Evolutionary conservation across 257 asterid species (phyloP).

Genomic region (Perilla frutescens): DNA sequence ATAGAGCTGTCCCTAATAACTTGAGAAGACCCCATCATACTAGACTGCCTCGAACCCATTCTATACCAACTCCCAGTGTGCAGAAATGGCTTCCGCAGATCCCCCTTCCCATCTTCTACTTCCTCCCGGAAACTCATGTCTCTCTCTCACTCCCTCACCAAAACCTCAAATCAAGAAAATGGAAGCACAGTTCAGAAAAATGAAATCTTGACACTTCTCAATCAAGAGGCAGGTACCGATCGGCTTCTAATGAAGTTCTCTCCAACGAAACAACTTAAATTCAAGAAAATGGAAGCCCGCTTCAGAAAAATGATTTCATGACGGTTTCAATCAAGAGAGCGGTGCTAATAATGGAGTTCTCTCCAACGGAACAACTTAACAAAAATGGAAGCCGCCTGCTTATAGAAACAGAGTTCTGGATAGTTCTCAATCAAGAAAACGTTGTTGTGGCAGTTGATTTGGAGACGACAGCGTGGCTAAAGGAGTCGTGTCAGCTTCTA

Average conservation of each 20-base stretch:
- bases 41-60: constrained; percentile 88
- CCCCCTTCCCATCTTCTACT: constrained; percentile 72
- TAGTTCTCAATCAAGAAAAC: neutral
- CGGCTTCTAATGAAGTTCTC: neutral
- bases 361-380: constrained; percentile 26
- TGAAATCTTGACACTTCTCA: neutral
- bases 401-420: constrained; percentile 11
- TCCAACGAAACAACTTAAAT: constrained; percentile 28
- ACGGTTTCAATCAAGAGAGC: neutral
- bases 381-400: constrained; percentile 19
- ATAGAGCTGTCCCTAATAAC: constrained; percentile 74
- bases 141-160: neutral
- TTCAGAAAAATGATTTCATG: constrained; percentile 7
- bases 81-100: constrained; percentile 81
- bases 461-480: neutral
- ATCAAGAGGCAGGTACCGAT: neutral
- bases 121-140: constrained; percentile 91
- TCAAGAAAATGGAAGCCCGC: constrained; percentile 25
- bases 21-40: constrained; percentile 80
- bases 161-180: neutral
- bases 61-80: constrained; percentile 96
- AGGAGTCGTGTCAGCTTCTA: constrained; percentile 26
- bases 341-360: neutral
- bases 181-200: neutral
- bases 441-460: constrained; percentile 5